Conservation (phyloP, 805 yeast genomes). For the Kuraishia hungarica region DNA sequence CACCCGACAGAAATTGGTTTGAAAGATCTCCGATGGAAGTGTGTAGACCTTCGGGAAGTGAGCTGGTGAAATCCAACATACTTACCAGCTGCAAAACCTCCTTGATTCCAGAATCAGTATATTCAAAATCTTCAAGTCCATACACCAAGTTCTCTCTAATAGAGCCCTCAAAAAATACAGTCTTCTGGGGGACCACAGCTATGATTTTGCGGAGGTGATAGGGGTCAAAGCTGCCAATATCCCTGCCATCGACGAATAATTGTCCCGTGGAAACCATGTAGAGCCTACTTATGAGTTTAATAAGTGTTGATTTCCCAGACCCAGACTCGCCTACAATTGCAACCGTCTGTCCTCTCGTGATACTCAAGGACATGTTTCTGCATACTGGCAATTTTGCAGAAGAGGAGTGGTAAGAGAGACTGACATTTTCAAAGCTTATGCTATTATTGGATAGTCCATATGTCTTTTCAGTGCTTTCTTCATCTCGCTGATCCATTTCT, state of each 20-base stretch:
- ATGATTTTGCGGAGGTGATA: constrained; percentile 42
- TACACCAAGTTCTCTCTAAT: constrained; percentile 64
- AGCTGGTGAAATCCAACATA: constrained; percentile 43
- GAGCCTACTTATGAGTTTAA: constrained; percentile 46
- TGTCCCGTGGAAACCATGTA: constrained; percentile 31
- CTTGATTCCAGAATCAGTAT: constrained; percentile 2
- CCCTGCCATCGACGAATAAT: constrained; percentile 36
- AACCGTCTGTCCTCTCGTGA: constrained; percentile 40
- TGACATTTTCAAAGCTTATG: constrained; percentile 34
- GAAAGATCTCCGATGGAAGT: constrained; percentile 46
- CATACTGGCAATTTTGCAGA: constrained; percentile 22
- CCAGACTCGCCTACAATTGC: constrained; percentile 87
- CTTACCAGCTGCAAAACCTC: constrained; percentile 36
- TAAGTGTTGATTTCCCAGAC: constrained; percentile 80
- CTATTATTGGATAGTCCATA: constrained; percentile 7
- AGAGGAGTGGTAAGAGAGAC: constrained; percentile 39
- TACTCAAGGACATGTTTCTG: constrained; percentile 29
- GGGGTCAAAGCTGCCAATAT: constrained; percentile 37
- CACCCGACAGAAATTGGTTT: constrained; percentile 62
- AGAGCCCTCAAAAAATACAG: constrained; percentile 65
- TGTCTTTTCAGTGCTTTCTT: not conserved
- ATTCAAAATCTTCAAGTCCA: constrained; percentile 29
- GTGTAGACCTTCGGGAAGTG: constrained; percentile 49
- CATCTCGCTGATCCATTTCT: constrained; percentile 16
- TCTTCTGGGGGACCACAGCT: constrained; percentile 69